Evolutionary conservation across 1,284 basidiomycete species (phyloP).

Genomic region (Ceratobasidium papillatum): DNA sequence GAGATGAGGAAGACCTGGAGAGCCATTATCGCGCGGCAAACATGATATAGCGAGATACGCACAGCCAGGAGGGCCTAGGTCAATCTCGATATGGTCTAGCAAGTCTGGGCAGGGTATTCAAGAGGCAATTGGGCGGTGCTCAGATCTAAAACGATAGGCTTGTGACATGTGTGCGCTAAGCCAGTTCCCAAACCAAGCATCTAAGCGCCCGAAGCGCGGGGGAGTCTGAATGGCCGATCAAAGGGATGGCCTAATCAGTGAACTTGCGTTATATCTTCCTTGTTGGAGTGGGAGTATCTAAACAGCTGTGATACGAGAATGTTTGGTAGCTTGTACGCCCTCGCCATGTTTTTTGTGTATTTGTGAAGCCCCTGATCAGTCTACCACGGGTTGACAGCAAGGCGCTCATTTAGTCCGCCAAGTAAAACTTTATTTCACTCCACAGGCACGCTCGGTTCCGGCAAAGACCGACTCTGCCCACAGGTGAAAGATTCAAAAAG

Average conservation of each 20-base stretch:
- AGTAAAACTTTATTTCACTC: not conserved
- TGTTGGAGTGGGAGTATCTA: too few species aligned
- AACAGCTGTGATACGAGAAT: not conserved
- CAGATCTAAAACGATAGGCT: not conserved
- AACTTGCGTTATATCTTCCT: too few species aligned
- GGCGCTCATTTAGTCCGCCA: not conserved
- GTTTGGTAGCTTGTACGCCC: not conserved
- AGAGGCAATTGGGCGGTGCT: not conserved
- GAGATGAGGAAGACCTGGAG: not conserved
- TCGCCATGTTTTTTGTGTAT: not conserved
- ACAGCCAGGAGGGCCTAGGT: not conserved
- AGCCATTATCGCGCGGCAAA: not conserved
- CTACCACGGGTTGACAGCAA: not conserved
- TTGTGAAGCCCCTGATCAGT: too few species aligned
- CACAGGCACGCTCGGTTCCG: not conserved
- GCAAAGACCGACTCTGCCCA: not conserved
- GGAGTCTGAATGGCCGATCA: not conserved
- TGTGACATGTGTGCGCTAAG: not conserved
- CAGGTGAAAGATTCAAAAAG: not conserved
- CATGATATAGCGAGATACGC: conserved; percentile 8
- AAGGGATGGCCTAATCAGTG: not conserved
- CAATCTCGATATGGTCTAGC: not conserved
- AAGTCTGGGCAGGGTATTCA: not conserved
- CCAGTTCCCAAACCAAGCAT: not conserved
- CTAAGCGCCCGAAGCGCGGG: conserved; percentile 12